Evolutionary conservation across 768 basidiomycete genomes (phyloP), one percentile per base, ranked within the genome.

Genomic region (Rhodotorula taiwanensis): DNA sequence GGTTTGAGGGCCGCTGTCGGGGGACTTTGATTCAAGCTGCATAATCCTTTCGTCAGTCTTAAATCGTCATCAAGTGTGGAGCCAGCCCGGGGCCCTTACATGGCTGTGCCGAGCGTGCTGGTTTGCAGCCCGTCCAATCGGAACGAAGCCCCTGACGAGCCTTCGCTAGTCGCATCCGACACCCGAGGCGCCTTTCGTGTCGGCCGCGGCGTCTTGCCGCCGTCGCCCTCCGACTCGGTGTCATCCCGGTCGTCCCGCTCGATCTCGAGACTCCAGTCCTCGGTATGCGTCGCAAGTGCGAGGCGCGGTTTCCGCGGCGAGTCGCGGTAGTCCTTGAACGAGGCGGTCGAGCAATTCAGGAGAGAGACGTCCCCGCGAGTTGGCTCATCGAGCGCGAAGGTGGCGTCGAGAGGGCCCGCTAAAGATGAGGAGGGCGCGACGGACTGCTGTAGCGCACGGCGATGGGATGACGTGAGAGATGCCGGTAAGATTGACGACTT

Each of bases 11-110:
- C 54, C 2, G 49, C 49, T 7, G 54, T 47, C 3, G 64, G 64
- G 10, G 64, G 64, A 10, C 41, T 7, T 45, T 65, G 64, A 36
- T 60, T 42, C 41, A 65, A 28, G 44, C 64, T 65, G 44, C n/a
- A 21, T 13, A 18, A 4, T 4, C 27, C 4, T 23, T 11, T 27
- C 10, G 27, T 27, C 43, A 42, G 18, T 7, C 1, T 4, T 0
- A 15, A 3, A 23, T 13, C 43, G 0, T 33, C 27, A 18, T 18
- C 18, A 31, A 15, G 21, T 1, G 8, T 13, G n/a, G 11, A 27
- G 15, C n/a, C n/a, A n/a, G n/a, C n/a, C n/a, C n/a, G n/a, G n/a
- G n/a, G n/a, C n/a, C n/a, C 16, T n/a, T 21, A 60, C 58, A 60
- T 43, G 16, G 21, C 33, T 18, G 43, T 60, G 5, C 44, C 36